Evolutionary conservation across 352 stramenopile genomes (phyloP).

Genomic region (Pythium guiyangense): DNA sequence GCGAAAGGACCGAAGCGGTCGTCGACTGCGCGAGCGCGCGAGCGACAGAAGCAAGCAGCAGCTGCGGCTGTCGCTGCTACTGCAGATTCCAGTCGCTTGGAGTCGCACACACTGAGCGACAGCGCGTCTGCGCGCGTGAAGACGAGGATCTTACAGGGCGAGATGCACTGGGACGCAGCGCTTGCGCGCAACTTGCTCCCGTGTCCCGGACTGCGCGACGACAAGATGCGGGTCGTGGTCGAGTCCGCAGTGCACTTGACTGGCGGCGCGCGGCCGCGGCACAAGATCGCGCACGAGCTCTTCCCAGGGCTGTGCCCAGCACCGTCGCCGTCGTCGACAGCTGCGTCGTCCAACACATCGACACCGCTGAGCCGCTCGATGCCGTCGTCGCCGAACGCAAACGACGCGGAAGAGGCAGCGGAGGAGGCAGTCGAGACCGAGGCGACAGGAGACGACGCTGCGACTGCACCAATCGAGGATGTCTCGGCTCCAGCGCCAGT

Average conservation of each 20-base stretch:
- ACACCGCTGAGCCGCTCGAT: not conserved
- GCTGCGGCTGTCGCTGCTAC: not conserved
- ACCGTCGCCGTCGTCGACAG: conserved; percentile 1
- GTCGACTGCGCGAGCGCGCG: not conserved
- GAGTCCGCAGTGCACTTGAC: conserved; percentile 51
- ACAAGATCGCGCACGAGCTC: conserved; percentile 66
- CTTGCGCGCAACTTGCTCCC: conserved; percentile 33
- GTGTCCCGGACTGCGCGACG: conserved; percentile 60
- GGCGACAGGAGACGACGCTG: too few relatives aligned
- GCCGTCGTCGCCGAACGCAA: not conserved
- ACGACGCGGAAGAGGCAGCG: too few relatives aligned
- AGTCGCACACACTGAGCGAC: not conserved
- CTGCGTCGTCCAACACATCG: not conserved
- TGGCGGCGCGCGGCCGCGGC: conserved; percentile 50
- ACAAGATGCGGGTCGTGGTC: conserved; percentile 54
- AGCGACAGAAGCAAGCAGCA: conserved; percentile 1
- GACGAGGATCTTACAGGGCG: conserved; percentile 46
- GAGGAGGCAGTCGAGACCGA: too few relatives aligned
- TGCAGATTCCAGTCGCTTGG: too few relatives aligned
- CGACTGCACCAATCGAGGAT: too few relatives aligned
- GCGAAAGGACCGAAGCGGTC: conserved; percentile 20
- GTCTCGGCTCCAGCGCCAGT: too few relatives aligned
- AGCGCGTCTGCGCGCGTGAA: conserved; percentile 1
- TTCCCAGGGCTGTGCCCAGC: conserved; percentile 55
- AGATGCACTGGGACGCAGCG: conserved; percentile 55